Percentiles rank a stretch among this genome's conserved stretches.
Evolutionary conservation across 2,329 filamentous ascomycete species (phyloP).

Genomic region (Pestalotiopsis sp.): DNA sequence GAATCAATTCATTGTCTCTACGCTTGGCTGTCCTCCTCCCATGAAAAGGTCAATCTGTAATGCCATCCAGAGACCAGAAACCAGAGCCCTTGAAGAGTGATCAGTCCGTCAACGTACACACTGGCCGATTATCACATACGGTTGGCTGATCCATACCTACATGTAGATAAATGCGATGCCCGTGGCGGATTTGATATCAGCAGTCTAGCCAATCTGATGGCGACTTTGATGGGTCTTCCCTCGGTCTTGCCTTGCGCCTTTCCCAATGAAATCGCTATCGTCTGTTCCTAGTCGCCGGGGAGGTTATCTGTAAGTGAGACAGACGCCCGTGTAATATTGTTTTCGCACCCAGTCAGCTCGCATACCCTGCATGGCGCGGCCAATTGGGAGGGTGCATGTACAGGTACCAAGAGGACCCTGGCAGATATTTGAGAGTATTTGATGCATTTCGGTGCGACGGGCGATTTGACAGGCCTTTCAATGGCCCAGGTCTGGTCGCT

Average conservation of each 20-base stretch:
- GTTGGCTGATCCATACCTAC: no score
- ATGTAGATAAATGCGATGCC: neutral
- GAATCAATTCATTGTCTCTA: no score
- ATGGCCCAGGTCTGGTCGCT: neutral
- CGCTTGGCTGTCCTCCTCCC: no score
- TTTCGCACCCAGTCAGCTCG: slow-evolving; percentile 4
- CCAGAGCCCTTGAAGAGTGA: no score
- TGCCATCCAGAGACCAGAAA: no score
- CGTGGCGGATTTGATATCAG: neutral
- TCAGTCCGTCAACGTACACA: no score
- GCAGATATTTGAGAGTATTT: slow-evolving; percentile 8
- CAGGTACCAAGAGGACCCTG: slow-evolving; percentile 7
- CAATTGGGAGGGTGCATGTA: neutral
- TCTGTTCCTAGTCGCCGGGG: neutral
- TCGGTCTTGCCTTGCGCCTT: slow-evolving; percentile 4
- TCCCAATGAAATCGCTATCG: neutral
- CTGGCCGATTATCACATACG: no score
- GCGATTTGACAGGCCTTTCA: neutral
- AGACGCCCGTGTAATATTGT: slow-evolving; percentile 6
- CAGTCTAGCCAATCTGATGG: neutral
- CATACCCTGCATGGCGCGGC: neutral
- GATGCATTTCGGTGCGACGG: neutral
- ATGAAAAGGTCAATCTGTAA: no score
- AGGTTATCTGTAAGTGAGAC: slow-evolving; percentile 7
- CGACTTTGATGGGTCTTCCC: neutral